Evolutionary conservation across 108 stramenopile genomes (phyloP).

Genomic region (Stephanodiscus triporus): DNA sequence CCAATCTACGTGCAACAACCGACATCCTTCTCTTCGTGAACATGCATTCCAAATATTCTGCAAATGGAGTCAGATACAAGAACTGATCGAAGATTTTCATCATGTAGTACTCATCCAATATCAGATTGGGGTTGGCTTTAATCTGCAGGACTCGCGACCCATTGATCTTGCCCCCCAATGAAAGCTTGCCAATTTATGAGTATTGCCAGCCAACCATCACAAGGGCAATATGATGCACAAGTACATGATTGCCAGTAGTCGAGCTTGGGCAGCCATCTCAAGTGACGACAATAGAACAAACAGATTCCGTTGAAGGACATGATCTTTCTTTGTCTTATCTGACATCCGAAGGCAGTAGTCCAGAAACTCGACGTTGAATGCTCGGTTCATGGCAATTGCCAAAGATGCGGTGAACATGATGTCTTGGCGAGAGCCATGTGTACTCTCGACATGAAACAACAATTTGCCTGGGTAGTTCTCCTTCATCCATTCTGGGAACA

Average conservation of each 20-base stretch:
- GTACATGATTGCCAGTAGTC: too few relatives aligned
- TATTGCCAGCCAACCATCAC: too few relatives aligned
- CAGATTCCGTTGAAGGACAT: too few relatives aligned
- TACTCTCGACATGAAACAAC: slow-evolving; percentile 8
- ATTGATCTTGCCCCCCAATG: slow-evolving; percentile 7
- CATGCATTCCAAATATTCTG: slow-evolving; percentile 1
- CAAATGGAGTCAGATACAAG: neutral
- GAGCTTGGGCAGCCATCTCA: too few relatives aligned
- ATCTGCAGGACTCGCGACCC: slow-evolving; percentile 6
- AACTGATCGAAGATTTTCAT: slow-evolving; percentile 21
- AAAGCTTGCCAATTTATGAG: slow-evolving; percentile 15
- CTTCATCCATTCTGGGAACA: too few relatives aligned
- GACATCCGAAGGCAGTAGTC: too few relatives aligned
- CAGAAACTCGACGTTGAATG: slow-evolving; percentile 9
- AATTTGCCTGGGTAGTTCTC: too few relatives aligned
- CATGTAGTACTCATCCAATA: slow-evolving; percentile 24
- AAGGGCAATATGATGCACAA: too few relatives aligned
- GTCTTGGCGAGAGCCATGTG: neutral
- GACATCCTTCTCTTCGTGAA: slow-evolving; percentile 23
- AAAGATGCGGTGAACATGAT: too few relatives aligned
- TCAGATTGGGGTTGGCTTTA: neutral
- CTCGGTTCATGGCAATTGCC: slow-evolving; percentile 7
- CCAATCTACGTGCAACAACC: slow-evolving; percentile 7
- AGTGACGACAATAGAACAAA: too few relatives aligned
- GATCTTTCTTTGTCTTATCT: too few relatives aligned